Evolutionary conservation across 2,329 filamentous ascomycete genomes (phyloP).

Genomic region (Simplicillium sp.): DNA sequence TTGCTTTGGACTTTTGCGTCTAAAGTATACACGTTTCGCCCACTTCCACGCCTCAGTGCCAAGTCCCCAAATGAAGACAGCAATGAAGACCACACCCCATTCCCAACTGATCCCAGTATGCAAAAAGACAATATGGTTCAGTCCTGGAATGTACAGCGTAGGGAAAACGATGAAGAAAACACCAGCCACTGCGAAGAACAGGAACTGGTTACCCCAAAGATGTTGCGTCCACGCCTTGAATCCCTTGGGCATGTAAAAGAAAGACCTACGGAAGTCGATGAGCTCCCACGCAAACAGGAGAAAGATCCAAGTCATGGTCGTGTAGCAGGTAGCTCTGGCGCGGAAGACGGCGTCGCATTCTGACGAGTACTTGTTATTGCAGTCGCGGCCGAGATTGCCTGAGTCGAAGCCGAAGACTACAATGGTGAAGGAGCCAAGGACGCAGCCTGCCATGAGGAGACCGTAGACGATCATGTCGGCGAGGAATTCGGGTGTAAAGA

Average conservation of each 20-base stretch:
- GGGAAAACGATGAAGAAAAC: conserved; percentile 50
- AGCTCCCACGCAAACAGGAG: conserved; percentile 63
- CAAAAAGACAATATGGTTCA: conserved; percentile 57
- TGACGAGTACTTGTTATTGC: conserved; percentile 42
- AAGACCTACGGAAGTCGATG: conserved; percentile 53
- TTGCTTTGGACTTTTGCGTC: conserved; percentile 16
- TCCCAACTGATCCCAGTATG: conserved; percentile 59
- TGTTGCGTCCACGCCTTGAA: conserved; percentile 44
- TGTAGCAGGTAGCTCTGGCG: conserved; percentile 57
- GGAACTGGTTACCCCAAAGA: conserved; percentile 45
- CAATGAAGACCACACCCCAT: conserved; percentile 58
- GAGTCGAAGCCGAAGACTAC: conserved; percentile 45
- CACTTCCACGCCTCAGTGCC: conserved; percentile 61
- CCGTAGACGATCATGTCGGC: conserved; percentile 56
- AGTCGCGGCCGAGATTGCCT: conserved; percentile 47
- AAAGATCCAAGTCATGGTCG: conserved; percentile 58
- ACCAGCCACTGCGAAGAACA: conserved; percentile 37
- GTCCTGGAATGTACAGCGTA: conserved; percentile 56
- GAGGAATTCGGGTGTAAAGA: conserved; percentile 56
- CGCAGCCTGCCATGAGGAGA: conserved; percentile 51
- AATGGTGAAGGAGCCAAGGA: conserved; percentile 45
- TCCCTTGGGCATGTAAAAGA: conserved; percentile 45
- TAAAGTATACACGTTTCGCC: conserved; percentile 48
- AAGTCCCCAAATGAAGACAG: conserved; percentile 49
- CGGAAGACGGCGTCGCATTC: conserved; percentile 50